phyloP scores from a whole-genome alignment of 768 basidiomycete genomes.

The Lactarius sp. region DNA sequence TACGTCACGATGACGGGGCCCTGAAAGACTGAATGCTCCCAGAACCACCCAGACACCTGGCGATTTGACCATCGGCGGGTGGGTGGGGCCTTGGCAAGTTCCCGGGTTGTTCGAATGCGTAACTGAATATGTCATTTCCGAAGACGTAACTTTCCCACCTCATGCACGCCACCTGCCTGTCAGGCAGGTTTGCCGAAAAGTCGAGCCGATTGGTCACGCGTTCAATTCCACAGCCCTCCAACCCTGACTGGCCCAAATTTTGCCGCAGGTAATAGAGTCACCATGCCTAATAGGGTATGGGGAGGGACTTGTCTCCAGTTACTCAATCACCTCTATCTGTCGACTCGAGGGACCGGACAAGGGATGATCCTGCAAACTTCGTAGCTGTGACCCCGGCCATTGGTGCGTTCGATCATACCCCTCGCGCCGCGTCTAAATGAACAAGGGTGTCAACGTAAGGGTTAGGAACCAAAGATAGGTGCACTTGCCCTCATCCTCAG shows the following conservation, averaged over 20 bases:
- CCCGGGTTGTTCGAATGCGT: conserved; percentile 22
- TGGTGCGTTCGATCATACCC: conserved; percentile 18
- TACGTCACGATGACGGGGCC: conserved; percentile 21
- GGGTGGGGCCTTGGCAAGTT: conserved; percentile 8
- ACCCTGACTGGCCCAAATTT: not conserved
- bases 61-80: no score
- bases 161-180: conserved; percentile 17
- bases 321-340: not conserved
- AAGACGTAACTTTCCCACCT: conserved; percentile 19
- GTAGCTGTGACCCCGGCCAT: conserved; percentile 15
- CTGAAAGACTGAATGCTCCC: conserved; percentile 10
- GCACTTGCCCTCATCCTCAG: conserved; percentile 1
- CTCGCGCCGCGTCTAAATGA: conserved; percentile 16
- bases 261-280: not conserved
- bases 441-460: conserved; percentile 21
- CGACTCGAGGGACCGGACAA: not conserved
- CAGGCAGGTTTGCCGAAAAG: conserved; percentile 7
- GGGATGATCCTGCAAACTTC: conserved; percentile 2
- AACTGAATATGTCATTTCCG: conserved; percentile 17
- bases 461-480: conserved; percentile 16
- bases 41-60: conserved; percentile 5
- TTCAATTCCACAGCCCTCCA: not conserved
- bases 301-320: not conserved
- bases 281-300: not conserved
- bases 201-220: conserved; percentile 17